Evolutionary conservation across 2,329 filamentous ascomycete genomes (phyloP).

Genomic region (Chalaropsis thielavioides): DNA sequence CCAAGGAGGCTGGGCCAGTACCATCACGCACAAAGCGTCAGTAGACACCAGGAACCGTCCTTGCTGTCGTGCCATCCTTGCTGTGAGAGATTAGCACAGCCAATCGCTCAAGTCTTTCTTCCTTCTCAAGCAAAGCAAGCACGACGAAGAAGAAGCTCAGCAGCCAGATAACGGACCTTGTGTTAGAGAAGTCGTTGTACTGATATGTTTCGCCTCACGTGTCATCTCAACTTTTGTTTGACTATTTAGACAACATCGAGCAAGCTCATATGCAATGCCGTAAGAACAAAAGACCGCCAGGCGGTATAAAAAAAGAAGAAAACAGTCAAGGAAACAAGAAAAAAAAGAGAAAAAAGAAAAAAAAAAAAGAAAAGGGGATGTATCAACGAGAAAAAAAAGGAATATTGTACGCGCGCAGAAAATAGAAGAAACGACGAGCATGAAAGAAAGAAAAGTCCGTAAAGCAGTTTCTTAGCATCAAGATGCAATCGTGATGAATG

Average conservation of each 20-base stretch:
- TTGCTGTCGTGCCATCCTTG: conserved; percentile 7
- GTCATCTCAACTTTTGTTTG: background rate
- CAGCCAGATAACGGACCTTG: background rate
- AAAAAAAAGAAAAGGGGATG: conserved; percentile 5
- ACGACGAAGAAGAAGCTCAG: background rate
- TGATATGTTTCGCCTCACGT: background rate
- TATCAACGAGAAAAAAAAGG: background rate
- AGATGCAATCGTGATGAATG: background rate
- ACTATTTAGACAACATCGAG: background rate
- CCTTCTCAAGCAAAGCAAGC: background rate
- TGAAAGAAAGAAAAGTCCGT: background rate
- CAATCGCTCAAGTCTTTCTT: background rate
- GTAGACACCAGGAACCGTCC: conserved; percentile 7
- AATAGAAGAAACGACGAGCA: conserved; percentile 10
- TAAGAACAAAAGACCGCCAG: background rate
- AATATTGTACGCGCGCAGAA: conserved; percentile 1
- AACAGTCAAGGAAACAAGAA: background rate
- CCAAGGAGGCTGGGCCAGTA: background rate
- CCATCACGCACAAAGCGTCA: background rate
- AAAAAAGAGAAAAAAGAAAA: background rate
- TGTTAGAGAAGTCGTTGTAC: background rate
- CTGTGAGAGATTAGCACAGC: background rate
- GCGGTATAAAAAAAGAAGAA: background rate
- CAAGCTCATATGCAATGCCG: background rate
- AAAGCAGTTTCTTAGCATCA: background rate